Base-by-base conservation (phyloP, 2,329 filamentous ascomycete genomes). In the Madurella fahalii region DNA sequence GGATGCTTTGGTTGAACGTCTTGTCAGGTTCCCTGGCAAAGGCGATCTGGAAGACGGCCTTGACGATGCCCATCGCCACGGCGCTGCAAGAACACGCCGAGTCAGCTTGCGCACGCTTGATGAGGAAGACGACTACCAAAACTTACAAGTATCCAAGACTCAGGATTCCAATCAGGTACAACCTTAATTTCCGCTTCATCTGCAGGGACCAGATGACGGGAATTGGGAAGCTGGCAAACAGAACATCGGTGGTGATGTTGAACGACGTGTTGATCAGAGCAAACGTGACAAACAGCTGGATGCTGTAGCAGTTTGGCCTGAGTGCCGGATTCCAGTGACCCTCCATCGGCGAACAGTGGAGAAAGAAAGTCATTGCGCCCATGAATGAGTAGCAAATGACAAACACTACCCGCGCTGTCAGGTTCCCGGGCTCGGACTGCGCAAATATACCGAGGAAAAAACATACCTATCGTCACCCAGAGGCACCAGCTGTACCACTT, bases 221-320 rank as follows among this genome's bases (percentile, higher is more conserved):
- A 1, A 75, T 64, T 1, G 74, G 74, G 16, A 76, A 63, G 1
- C 71, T 68, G 0, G 72, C 73, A 37, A 76, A 73, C n/a, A 69
- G 63, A 8, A 75, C 64, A 50, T 76, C 73, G n/a, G 73, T 75
- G 9, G 69, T 65, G 40, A 76, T 74, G 52, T 75, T 74, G 63
- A 73, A 68, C 3, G 62, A 69, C 67, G 47, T 57, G 42, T 47
- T 56, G 16, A 56, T 20, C 76, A 87, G 61, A 73, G 77, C 49
- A 52, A 67, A 64, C 67, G 62, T 42, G 60, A 80, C 52, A 18
- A 65, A 62, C 4, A 63, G 41, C 25, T 31, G 40, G 13, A 63
- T 53, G 5, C 32, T 16, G 47, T 63, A 60, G 34, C 63, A 64
- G 15, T 53, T 59, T 4, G 58, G 45, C 11, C 42, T 31, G 7